phyloP scores from a whole-genome alignment of 2,329 filamentous ascomycete genomes.

The Clathrospora elynae region DNA sequence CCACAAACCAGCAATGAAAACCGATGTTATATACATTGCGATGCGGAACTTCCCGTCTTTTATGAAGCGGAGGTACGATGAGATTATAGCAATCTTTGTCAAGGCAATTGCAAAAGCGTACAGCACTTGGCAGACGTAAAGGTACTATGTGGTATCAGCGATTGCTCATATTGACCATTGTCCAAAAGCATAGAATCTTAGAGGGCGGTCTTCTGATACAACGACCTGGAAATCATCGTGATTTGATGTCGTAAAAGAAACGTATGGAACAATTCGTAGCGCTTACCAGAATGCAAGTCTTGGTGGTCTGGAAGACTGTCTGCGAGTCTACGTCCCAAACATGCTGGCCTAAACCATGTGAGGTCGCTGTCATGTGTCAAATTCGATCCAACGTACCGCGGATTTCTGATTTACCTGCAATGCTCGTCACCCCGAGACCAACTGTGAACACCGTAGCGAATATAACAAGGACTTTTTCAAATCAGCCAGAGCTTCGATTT shows the following conservation, averaged over 20 bases:
- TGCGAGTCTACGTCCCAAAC: constrained; percentile 25
- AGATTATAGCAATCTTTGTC: constrained; percentile 38
- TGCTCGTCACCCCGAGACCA: constrained; percentile 27
- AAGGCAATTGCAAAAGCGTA: constrained; percentile 35
- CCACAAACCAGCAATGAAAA: constrained; percentile 25
- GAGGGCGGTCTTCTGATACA: background rate
- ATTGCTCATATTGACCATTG: background rate
- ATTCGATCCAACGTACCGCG: background rate
- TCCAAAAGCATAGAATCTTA: background rate
- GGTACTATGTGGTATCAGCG: constrained; percentile 23
- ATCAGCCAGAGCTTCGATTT: background rate
- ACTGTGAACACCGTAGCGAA: constrained; percentile 32
- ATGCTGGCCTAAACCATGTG: constrained; percentile 31
- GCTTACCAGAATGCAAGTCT: constrained; percentile 27
- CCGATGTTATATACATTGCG: constrained; percentile 23
- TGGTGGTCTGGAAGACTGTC: constrained; percentile 19
- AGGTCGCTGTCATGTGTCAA: constrained; percentile 22
- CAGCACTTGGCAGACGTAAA: constrained; percentile 33
- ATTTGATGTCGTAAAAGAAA: background rate
- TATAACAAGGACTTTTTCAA: constrained; percentile 27
- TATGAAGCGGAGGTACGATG: constrained; percentile 36
- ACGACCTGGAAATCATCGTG: too few species aligned
- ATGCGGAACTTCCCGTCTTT: constrained; percentile 26
- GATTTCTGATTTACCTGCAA: constrained; percentile 26
- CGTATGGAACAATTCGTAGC: background rate